Percentiles rank a stretch among this genome's conserved stretches.
phyloP scores from a whole-genome alignment of 225 moss, liverwort and hornwort genomes.

The Marchantia polymorpha region DNA sequence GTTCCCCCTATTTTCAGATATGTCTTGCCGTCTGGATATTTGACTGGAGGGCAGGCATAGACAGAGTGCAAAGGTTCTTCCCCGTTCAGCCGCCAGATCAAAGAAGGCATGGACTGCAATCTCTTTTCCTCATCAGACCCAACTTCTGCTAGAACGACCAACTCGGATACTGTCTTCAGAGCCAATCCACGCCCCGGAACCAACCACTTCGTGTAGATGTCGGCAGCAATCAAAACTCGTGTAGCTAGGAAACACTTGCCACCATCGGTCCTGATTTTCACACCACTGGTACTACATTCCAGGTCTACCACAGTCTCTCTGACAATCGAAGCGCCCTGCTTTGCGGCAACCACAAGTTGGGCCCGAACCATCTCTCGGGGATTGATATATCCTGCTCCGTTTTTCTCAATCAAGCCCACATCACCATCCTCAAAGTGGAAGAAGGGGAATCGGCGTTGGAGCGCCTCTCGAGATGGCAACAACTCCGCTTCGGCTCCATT shows the following conservation, averaged over 20 bases:
- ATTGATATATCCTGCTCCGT: constrained; percentile 74
- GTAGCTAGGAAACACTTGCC: constrained; percentile 48
- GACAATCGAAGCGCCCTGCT: constrained; percentile 58
- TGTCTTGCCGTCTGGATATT: constrained; percentile 67
- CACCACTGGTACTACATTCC: constrained; percentile 34
- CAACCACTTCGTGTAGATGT: constrained; percentile 68
- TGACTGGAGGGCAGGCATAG: constrained; percentile 77
- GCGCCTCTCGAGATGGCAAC: constrained; percentile 35
- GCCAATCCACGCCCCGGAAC: constrained; percentile 43
- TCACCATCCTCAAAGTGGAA: constrained; percentile 61
- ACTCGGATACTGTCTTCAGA: constrained; percentile 49
- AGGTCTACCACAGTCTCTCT: constrained; percentile 66
- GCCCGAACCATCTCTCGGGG: constrained; percentile 72
- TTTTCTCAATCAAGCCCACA: constrained; percentile 70
- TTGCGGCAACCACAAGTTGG: constrained; percentile 59
- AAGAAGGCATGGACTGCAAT: constrained; percentile 67
- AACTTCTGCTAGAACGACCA: constrained; percentile 64
- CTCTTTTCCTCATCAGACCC: constrained; percentile 48
- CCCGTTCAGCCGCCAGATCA: constrained; percentile 66
- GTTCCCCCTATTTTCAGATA: constrained; percentile 73
- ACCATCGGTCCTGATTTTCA: constrained; percentile 55
- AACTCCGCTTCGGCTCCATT: constrained; percentile 73
- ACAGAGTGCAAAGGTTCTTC: constrained; percentile 58
- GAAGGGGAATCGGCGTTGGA: constrained; percentile 61
- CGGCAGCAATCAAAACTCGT: constrained; percentile 64